phyloP scores from a whole-genome alignment of 225 moss, liverwort and hornwort genomes.

The Rhytidiadelphus loreus region DNA sequence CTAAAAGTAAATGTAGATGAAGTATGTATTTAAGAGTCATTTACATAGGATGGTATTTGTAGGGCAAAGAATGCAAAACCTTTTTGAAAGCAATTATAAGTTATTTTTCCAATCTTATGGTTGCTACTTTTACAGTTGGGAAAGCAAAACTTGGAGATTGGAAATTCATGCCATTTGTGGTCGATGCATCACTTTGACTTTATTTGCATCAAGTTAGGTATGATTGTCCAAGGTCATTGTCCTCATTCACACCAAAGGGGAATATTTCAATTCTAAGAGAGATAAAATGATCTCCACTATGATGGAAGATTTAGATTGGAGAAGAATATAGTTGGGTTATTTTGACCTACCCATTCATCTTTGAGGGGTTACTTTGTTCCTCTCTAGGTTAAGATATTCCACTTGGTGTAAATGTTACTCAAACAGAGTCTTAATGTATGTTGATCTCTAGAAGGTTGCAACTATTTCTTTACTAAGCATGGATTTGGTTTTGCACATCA shows the following conservation, averaged over 20 bases:
- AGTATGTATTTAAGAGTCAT: too few species aligned
- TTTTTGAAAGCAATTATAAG: not conserved
- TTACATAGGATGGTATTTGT: not conserved
- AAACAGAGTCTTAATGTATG: not conserved
- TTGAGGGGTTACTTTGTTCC: not conserved
- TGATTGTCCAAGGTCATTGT: not conserved
- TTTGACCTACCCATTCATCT: not conserved
- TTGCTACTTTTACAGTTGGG: too few species aligned
- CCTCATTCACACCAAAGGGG: too few species aligned
- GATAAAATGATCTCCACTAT: fast-evolving
- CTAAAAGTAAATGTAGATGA: not conserved
- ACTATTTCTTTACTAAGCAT: not conserved
- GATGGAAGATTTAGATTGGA: not conserved
- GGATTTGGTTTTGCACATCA: not conserved
- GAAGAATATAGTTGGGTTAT: not conserved
- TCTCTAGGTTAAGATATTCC: not conserved
- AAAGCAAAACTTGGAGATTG: not conserved
- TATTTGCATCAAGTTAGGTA: not conserved
- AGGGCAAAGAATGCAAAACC: not conserved
- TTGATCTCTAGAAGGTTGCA: not conserved
- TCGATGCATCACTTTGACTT: not conserved
- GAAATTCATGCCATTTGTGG: not conserved
- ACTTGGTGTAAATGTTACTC: not conserved
- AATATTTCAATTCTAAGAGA: too few species aligned
- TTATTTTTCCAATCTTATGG: fast-evolving